Evolutionary conservation across 331 rosid genomes (phyloP).

Genomic region (Cucumis variabilis): DNA sequence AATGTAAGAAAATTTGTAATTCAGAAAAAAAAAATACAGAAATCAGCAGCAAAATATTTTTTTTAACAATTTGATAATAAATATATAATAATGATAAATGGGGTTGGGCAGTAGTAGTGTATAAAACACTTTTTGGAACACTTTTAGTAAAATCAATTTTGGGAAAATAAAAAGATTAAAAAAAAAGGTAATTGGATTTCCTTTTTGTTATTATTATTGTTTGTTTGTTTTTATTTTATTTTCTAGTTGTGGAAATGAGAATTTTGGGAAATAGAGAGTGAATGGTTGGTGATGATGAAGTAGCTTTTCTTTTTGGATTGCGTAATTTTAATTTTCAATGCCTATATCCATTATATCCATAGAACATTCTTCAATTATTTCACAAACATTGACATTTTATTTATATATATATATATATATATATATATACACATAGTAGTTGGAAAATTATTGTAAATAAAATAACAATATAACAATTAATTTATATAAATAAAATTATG

Average conservation of each 20-base stretch:
- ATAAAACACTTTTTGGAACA: background rate
- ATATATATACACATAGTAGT: no score
- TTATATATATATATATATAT: no score
- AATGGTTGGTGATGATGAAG: background rate
- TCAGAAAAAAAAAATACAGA: no score
- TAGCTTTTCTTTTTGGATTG: slow-evolving; percentile 16
- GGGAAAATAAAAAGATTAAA: background rate
- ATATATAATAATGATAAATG: no score
- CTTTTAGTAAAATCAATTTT: background rate
- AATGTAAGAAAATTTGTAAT: background rate
- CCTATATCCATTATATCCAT: background rate
- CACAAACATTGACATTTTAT: background rate
- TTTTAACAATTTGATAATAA: background rate
- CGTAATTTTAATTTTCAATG: slow-evolving; percentile 8
- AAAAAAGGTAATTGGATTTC: background rate
- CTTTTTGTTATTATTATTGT: no score
- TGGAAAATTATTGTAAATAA: no score
- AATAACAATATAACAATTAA: no score
- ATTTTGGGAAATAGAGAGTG: background rate
- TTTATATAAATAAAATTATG: no score
- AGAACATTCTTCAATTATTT: background rate
- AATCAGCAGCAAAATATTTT: no score
- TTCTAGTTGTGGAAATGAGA: background rate
- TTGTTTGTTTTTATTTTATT: background rate
- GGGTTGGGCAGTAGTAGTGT: background rate